Conservation (phyloP, 768 basidiomycete genomes). For the Collybia sordida region DNA sequence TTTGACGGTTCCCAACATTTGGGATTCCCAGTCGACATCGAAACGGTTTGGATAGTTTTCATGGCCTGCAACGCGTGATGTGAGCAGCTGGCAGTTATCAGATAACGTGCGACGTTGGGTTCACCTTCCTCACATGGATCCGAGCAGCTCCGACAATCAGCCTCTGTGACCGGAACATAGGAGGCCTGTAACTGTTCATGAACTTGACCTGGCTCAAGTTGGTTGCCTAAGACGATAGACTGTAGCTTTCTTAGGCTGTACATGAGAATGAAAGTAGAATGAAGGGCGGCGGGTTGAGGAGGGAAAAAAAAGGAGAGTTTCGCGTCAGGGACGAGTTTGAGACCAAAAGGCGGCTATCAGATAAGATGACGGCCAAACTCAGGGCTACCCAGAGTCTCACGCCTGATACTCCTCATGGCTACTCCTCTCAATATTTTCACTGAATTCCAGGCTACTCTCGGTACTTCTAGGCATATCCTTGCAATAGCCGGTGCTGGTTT, state of each 20-base stretch:
- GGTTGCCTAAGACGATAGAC: constrained; percentile 39
- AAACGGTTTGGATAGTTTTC: constrained; percentile 74
- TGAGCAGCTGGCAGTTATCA: constrained; percentile 25
- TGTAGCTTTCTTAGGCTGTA: constrained; percentile 38
- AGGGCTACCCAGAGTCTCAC: neutral
- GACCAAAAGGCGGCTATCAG: constrained; percentile 19
- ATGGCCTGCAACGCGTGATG: constrained; percentile 48
- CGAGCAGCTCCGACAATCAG: constrained; percentile 72
- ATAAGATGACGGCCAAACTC: constrained; percentile 20
- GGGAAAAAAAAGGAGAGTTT: constrained; percentile 5
- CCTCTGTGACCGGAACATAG: constrained; percentile 62
- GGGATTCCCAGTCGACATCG: constrained; percentile 73
- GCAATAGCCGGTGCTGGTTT: constrained; percentile 21
- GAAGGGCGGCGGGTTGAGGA: constrained; percentile 15
- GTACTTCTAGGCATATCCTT: constrained; percentile 23
- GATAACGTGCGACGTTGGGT: constrained; percentile 16
- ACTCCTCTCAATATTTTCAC: constrained; percentile 26
- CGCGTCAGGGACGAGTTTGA: neutral
- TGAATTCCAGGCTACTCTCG: constrained; percentile 28
- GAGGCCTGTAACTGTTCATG: constrained; percentile 53
- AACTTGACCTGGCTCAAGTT: constrained; percentile 37
- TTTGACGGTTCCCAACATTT: constrained; percentile 85
- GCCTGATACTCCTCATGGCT: constrained; percentile 9
- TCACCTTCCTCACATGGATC: constrained; percentile 76
- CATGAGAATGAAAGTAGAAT: constrained; percentile 21